A percentile compares a stretch with the other conserved stretches of the same genome.
Evolutionary conservation across 169 alveolate species (phyloP).

Genomic region (Cystoisospora suis): DNA sequence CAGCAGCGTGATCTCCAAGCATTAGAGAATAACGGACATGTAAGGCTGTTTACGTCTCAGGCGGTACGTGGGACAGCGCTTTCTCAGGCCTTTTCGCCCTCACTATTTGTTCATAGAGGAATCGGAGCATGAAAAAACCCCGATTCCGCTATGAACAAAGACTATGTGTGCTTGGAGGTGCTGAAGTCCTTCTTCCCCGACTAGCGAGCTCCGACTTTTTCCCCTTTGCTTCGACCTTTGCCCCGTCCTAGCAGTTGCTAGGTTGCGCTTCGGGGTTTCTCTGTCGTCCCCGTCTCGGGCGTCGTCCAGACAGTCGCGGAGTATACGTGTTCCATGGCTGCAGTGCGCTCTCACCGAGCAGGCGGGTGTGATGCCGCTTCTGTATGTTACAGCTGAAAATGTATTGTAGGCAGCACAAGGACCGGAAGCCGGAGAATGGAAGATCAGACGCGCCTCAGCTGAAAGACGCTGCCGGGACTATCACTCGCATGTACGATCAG

Average conservation of each 20-base stretch:
- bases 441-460: constrained; percentile 4
- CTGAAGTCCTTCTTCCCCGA: background rate
- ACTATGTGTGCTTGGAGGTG: background rate
- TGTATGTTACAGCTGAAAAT: constrained; percentile 9
- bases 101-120: too few relatives aligned
- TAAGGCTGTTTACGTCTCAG: background rate
- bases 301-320: too few relatives aligned
- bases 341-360: background rate
- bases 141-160: background rate
- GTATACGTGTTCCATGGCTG: background rate
- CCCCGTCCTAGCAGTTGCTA: background rate
- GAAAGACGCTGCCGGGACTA: constrained; percentile 17
- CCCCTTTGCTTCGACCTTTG: background rate
- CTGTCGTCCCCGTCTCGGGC: background rate
- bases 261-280: background rate
- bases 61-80: background rate
- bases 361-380: background rate
- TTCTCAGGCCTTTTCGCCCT: background rate
- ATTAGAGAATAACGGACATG: background rate
- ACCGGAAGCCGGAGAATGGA: background rate
- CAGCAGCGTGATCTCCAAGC: too few relatives aligned
- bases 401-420: constrained; percentile 26
- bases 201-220: background rate
- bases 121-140: too few relatives aligned
- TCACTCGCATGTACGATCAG: constrained; percentile 35